phyloP scores from a whole-genome alignment of 2,329 filamentous ascomycete species.

The Aspergillus uvarum region DNA sequence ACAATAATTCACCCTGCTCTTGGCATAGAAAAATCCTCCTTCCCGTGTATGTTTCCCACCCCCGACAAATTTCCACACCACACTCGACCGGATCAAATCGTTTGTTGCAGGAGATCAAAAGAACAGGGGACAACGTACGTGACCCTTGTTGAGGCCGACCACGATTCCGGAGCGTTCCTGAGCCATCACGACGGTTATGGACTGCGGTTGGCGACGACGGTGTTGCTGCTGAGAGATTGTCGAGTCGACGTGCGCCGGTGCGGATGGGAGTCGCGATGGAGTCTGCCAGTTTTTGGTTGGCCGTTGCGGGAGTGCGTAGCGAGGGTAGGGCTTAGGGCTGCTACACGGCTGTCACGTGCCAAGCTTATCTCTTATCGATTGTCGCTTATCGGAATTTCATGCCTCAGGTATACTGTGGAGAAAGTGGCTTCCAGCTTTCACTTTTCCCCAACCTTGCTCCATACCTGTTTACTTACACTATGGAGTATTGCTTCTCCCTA shows the following conservation, averaged over 20 bases:
- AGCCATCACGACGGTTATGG: conserved; percentile 48
- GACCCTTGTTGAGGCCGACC: conserved; percentile 64
- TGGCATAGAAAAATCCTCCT: not conserved
- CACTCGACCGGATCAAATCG: conserved; percentile 19
- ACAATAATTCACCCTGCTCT: not conserved
- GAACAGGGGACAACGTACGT: conserved; percentile 54
- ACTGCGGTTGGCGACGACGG: conserved; percentile 36
- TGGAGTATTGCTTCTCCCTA: too few species aligned
- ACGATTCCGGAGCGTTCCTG: conserved; percentile 56
- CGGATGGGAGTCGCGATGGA: conserved; percentile 25
- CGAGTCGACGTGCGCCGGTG: conserved; percentile 27
- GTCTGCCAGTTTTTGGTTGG: conserved; percentile 34
- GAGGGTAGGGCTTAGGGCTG: conserved; percentile 44
- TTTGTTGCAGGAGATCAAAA: conserved; percentile 6
- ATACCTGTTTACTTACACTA: too few species aligned
- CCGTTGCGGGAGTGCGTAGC: conserved; percentile 35
- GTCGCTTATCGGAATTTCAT: not conserved
- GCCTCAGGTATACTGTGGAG: conserved; percentile 11
- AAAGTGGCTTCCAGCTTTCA: not conserved
- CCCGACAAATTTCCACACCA: conserved; percentile 4
- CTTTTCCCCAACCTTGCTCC: not conserved
- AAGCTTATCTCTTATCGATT: not conserved
- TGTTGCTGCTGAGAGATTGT: conserved; percentile 29
- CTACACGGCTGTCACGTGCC: conserved; percentile 6
- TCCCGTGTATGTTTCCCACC: not conserved